Percentiles rank a stretch among this genome's conserved stretches.
phyloP scores from a whole-genome alignment of 192 early-diverging fungal genomes.

The Rhizophlyctis rosea region DNA sequence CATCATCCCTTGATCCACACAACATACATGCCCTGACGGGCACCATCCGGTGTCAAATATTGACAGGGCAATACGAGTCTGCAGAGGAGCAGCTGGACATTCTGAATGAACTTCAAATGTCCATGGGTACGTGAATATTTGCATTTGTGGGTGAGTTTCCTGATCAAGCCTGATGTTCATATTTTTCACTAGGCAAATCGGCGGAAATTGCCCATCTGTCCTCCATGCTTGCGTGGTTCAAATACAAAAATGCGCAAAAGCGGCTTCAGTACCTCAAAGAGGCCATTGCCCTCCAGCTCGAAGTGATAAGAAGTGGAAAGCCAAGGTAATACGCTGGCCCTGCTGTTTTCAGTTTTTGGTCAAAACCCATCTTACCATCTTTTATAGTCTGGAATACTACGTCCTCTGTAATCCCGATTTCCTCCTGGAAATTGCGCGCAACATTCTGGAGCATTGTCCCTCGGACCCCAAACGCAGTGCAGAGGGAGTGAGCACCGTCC shows the following conservation, averaged over 20 bases:
- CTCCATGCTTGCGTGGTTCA: constrained; percentile 43
- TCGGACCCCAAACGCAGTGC: constrained; percentile 27
- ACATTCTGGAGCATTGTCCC: constrained; percentile 40
- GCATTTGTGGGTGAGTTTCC: not conserved
- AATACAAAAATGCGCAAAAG: constrained; percentile 28
- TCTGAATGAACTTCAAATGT: constrained; percentile 40
- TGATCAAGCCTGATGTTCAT: not conserved
- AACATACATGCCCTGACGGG: constrained; percentile 39
- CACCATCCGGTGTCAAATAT: constrained; percentile 44
- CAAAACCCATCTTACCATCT: not conserved
- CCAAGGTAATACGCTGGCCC: constrained; percentile 4
- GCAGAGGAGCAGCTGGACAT: constrained; percentile 59
- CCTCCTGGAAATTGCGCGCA: constrained; percentile 37
- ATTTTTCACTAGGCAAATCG: constrained; percentile 18
- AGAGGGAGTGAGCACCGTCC: constrained; percentile 32
- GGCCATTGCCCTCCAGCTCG: constrained; percentile 27
- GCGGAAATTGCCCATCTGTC: constrained; percentile 37
- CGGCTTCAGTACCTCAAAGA: constrained; percentile 40
- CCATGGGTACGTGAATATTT: constrained; percentile 23
- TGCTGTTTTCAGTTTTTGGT: not conserved
- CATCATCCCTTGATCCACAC: constrained; percentile 30
- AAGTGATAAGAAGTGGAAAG: constrained; percentile 1
- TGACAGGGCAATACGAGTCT: constrained; percentile 32
- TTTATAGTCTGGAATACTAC: constrained; percentile 38
- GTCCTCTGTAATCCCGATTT: constrained; percentile 44